Conservation (phyloP, 306 rosid genomes). For the Arachis stenosperma region DNA sequence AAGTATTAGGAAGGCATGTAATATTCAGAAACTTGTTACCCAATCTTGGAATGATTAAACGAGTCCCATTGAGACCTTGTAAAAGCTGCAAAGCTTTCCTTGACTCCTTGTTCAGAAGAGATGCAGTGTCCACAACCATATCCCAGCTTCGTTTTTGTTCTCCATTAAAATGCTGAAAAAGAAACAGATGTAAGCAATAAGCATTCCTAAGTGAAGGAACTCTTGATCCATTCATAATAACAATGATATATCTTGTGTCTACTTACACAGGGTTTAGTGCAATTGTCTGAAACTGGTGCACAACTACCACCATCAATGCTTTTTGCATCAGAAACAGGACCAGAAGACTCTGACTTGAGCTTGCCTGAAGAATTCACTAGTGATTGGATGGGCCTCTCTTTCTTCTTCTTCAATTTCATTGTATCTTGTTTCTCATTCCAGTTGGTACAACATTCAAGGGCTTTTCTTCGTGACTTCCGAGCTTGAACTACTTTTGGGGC, state of each 20-base stretch:
- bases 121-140: conserved; percentile 70
- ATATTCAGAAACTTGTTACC: conserved; percentile 53
- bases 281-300: conserved; percentile 39
- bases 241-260: conserved; percentile 18
- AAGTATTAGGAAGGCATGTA: neutral
- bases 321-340: conserved; percentile 40
- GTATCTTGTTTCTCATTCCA: conserved; percentile 42
- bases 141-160: conserved; percentile 62
- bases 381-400: conserved; percentile 59
- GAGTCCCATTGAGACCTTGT: conserved; percentile 79
- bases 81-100: conserved; percentile 80
- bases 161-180: conserved; percentile 51
- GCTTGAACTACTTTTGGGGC: conserved; percentile 48
- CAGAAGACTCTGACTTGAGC: conserved; percentile 35
- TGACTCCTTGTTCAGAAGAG: conserved; percentile 82
- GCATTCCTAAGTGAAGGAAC: conserved; percentile 19
- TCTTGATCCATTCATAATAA: conserved; percentile 19
- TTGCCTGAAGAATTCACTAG: conserved; percentile 44
- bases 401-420: conserved; percentile 39
- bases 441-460: conserved; percentile 41
- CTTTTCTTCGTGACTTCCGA: conserved; percentile 41
- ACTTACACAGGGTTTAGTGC: conserved; percentile 48
- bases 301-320: neutral
- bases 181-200: conserved; percentile 25
- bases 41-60: conserved; percentile 71